Percentiles rank a stretch among this genome's conserved stretches.
Evolutionary conservation across 108 stramenopile genomes (phyloP).

Genomic region (Mediolabrus comicus): DNA sequence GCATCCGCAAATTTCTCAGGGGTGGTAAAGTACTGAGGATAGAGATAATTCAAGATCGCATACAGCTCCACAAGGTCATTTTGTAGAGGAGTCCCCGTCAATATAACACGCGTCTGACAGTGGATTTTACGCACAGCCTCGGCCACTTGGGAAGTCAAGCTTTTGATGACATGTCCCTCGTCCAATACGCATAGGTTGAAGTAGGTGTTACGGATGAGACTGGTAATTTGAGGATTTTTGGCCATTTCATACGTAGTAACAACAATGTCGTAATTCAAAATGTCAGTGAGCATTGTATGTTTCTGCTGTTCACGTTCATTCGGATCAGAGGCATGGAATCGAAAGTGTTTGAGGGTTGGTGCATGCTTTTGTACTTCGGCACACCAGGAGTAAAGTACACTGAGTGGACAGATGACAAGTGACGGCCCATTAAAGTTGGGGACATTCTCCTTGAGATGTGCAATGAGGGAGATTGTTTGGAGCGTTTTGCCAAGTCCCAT

Average conservation of each 20-base stretch:
- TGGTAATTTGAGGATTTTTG: slow-evolving; percentile 50
- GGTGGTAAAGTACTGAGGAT: slow-evolving; percentile 54
- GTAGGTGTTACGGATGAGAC: slow-evolving; percentile 33
- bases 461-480: slow-evolving; percentile 88
- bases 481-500: slow-evolving; percentile 84
- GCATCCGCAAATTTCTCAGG: slow-evolving; percentile 69
- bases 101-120: slow-evolving; percentile 42
- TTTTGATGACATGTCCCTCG: slow-evolving; percentile 87
- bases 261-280: slow-evolving; percentile 56
- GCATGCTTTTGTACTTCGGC: slow-evolving; percentile 80
- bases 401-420: slow-evolving; percentile 87
- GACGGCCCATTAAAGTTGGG: slow-evolving; percentile 68
- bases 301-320: slow-evolving; percentile 43
- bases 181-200: slow-evolving; percentile 73
- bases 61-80: slow-evolving; percentile 83
- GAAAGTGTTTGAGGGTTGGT: slow-evolving; percentile 68
- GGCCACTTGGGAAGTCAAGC: slow-evolving; percentile 37
- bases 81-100: slow-evolving; percentile 90
- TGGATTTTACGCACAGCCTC: slow-evolving; percentile 58
- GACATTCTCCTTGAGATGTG: slow-evolving; percentile 60
- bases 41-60: slow-evolving; percentile 69
- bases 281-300: slow-evolving; percentile 28
- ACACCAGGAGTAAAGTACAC: slow-evolving; percentile 83
- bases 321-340: slow-evolving; percentile 62
- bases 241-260: slow-evolving; percentile 70